Evolutionary conservation across 495 filamentous ascomycete species (phyloP).

Genomic region (Podospora conica): DNA sequence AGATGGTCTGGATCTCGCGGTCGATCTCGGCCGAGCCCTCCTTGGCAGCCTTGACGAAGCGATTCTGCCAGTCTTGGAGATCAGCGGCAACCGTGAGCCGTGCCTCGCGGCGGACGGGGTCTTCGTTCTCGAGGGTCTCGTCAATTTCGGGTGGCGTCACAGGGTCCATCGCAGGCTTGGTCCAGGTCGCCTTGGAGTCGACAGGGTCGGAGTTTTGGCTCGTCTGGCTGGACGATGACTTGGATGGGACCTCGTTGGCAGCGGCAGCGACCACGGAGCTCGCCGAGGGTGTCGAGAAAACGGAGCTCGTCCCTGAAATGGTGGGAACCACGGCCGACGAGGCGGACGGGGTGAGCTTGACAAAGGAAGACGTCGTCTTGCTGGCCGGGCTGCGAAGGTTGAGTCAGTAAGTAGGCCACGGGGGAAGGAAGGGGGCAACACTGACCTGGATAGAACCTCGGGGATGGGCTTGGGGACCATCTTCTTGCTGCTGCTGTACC

Average conservation of each 20-base stretch:
- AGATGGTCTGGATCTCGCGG: conserved; percentile 57
- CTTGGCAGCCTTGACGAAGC: conserved; percentile 76
- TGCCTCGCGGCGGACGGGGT: conserved; percentile 39
- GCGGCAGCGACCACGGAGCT: background rate
- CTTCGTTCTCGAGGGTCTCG: conserved; percentile 29
- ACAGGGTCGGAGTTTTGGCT: background rate
- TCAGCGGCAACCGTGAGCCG: conserved; percentile 70
- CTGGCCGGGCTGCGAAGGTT: conserved; percentile 4
- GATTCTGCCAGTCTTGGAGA: conserved; percentile 72
- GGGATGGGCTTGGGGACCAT: conserved; percentile 18
- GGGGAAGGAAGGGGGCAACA: conserved; percentile 3
- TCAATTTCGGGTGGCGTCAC: conserved; percentile 23
- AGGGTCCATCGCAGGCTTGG: conserved; percentile 18
- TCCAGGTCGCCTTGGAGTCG: conserved; percentile 17
- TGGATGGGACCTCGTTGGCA: background rate
- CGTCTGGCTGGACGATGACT: conserved; percentile 4
- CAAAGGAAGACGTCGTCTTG: conserved; percentile 28
- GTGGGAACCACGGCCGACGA: conserved; percentile 13
- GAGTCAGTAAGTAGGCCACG: background rate
- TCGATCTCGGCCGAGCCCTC: conserved; percentile 77
- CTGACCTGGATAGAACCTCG: conserved; percentile 21
- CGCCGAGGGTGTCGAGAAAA: conserved; percentile 2
- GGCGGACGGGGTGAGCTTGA: conserved; percentile 31
- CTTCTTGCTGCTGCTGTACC: conserved; percentile 49
- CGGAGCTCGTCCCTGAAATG: background rate